Evolutionary conservation across 2,329 filamentous ascomycete genomes (phyloP), one percentile per base, ranked within the genome.

Genomic region (Drechslerella stenobrocha): DNA sequence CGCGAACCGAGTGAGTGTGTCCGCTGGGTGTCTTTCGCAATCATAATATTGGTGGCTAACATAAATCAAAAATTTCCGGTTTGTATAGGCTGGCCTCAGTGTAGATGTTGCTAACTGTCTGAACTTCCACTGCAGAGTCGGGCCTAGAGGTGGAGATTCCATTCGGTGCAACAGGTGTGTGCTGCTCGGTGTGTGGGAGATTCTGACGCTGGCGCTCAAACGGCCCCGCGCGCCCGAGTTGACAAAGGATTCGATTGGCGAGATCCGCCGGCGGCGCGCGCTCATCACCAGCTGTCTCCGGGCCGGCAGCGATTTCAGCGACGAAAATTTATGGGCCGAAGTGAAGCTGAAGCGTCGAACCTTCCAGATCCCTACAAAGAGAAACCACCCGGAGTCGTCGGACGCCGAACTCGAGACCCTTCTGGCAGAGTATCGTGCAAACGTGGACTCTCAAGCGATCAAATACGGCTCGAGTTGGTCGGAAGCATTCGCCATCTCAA

Each of bases 391-490:
- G 50, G 18, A 5, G 1, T 47, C 51, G 60, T 28, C 45, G 1
- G 22, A 18, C 4, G 13, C 22, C 2, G 18, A 23, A 3, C 23
- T 8, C 15, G 22, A 48, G 7, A 9, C 1, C 2, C 40, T 37
- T 11, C 40, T 15, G 42, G 37, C 28, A 5, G 22, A 9, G 3
- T 52, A 64, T 20, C 11, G 52, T 6, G 18, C 35, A 1, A 32
- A 11, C 1, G 6, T 37, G 1, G 9, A 34, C 1, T 34, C 23
- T 2, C n/a, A 23, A 6, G 1, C 20, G 24, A 51, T 55, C 20
- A 23, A 45, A n/a, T 66, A 66, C 22, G 42, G 22, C n/a, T 59
- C 53, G 2, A 9, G 11, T 2, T 66, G 53, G 53, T 34, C 61
- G 1, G 42, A 53, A 18, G 44, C 53, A n/a, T 13, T 18, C 5